Percentiles rank a stretch among this genome's conserved stretches.
phyloP scores from a whole-genome alignment of 169 alveolate genomes.

The Perkinsus olseni region DNA sequence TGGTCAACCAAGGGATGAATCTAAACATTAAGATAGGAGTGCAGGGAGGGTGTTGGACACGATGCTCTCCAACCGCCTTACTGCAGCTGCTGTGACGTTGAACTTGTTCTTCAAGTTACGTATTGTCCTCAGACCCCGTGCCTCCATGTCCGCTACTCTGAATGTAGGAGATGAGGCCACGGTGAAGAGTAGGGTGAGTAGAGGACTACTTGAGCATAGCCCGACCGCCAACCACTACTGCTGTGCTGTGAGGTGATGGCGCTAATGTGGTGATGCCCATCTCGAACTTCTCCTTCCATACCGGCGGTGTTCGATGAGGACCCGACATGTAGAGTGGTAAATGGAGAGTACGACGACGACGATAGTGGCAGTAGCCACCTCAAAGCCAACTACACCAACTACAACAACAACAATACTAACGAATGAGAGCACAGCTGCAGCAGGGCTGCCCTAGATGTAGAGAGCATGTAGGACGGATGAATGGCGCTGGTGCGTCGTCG shows the following conservation, averaged over 20 bases:
- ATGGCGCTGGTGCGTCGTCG: no score
- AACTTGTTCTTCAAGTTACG: background rate
- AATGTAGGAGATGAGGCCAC: background rate
- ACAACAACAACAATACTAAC: background rate
- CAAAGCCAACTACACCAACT: background rate
- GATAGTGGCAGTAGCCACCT: background rate
- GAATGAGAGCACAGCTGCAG: no score
- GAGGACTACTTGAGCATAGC: background rate
- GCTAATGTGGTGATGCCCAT: background rate
- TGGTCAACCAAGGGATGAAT: background rate
- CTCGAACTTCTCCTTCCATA: background rate
- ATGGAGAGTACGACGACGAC: no score
- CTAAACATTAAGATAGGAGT: background rate
- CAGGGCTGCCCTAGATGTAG: no score
- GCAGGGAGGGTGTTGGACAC: background rate
- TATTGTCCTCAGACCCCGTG: background rate
- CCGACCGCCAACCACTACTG: background rate
- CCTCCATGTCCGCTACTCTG: background rate
- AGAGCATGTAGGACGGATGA: no score
- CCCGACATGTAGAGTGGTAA: background rate
- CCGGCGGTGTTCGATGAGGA: background rate
- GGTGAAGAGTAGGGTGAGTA: background rate
- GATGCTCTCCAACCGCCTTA: background rate
- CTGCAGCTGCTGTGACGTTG: background rate
- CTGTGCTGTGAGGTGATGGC: background rate